These are phyloP conservation scores for Aspergillus hiratsukae DNA, from an alignment of 2,329 filamentous ascomycete species.

Conservation along the genomic window DNA sequence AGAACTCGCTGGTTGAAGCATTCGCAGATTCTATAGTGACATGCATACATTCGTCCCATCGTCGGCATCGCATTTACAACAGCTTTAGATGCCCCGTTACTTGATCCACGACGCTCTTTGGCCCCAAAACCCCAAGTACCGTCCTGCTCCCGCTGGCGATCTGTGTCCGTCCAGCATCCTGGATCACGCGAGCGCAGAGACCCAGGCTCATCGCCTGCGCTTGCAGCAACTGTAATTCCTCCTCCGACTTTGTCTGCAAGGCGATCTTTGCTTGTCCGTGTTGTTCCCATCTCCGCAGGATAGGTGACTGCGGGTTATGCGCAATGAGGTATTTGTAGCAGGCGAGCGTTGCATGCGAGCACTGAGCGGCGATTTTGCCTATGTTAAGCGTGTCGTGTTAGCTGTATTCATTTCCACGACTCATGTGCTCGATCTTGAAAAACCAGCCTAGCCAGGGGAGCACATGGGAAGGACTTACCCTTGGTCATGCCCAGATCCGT, in stretches of 20 bases:
- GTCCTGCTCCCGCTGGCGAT: constrained; percentile 91
- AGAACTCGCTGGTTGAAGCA: neutral
- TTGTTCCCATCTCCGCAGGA: constrained; percentile 81
- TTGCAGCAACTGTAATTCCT: constrained; percentile 70
- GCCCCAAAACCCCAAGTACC: constrained; percentile 77
- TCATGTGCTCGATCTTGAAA: neutral
- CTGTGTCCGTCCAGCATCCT: constrained; percentile 95
- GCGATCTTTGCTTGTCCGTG: constrained; percentile 90
- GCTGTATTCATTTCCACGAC: neutral
- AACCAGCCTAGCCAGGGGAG: neutral
- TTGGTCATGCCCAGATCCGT: constrained; percentile 98
- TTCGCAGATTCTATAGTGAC: constrained; percentile 11
- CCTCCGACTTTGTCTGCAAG: constrained; percentile 80
- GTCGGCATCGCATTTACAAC: constrained; percentile 49
- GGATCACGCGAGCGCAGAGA: constrained; percentile 81
- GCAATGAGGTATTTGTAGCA: constrained; percentile 83
- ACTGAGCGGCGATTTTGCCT: constrained; percentile 98
- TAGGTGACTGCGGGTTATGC: constrained; percentile 49
- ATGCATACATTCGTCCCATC: neutral
- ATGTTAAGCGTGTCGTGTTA: constrained; percentile 1
- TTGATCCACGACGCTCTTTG: constrained; percentile 79
- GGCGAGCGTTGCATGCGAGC: constrained; percentile 90
- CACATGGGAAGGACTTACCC: constrained; percentile 52
- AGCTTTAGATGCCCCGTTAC: constrained; percentile 83
- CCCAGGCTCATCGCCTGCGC: constrained; percentile 78